These are phyloP conservation scores for Posidonia australis DNA, from an alignment of 106 monocot species.

Conservation along the genomic window DNA sequence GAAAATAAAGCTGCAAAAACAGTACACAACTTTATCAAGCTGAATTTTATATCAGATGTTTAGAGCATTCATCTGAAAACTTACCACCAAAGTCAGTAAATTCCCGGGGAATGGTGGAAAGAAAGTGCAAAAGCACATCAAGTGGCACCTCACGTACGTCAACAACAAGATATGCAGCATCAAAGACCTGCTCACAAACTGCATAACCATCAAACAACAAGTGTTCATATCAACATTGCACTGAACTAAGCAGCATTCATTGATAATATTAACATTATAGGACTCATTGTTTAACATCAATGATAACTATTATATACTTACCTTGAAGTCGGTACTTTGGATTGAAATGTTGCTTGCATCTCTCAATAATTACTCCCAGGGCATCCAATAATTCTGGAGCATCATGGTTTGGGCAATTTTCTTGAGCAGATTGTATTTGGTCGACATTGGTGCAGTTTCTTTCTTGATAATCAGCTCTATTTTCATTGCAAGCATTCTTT, in stretches of 20 bases:
- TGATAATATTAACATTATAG: not conserved
- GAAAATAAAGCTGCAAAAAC: no score
- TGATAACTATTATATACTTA: not conserved
- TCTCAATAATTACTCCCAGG: constrained; percentile 54
- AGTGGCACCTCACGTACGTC: constrained; percentile 29
- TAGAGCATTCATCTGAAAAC: not conserved
- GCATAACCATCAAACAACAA: constrained; percentile 10
- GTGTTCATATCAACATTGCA: constrained; percentile 1
- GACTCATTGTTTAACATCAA: not conserved
- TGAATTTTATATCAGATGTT: not conserved
- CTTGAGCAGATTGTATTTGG: constrained; percentile 10
- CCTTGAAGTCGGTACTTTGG: constrained; percentile 83
- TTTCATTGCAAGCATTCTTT: constrained; percentile 1
- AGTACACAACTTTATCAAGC: no score
- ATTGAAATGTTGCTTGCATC: constrained; percentile 92
- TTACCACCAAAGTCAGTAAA: constrained; percentile 64
- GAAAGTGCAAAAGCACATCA: constrained; percentile 63
- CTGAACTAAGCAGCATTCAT: not conserved
- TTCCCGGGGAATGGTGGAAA: constrained; percentile 68
- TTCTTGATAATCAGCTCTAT: constrained; percentile 1
- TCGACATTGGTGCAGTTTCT: not conserved
- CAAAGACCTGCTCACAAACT: constrained; percentile 78
- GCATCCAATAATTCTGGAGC: constrained; percentile 48
- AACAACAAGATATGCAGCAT: constrained; percentile 52
- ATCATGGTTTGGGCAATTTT: not conserved